Evolutionary conservation across 306 rosid genomes (phyloP), one percentile per base, ranked within the genome.

Genomic region (Quercus dentata): DNA sequence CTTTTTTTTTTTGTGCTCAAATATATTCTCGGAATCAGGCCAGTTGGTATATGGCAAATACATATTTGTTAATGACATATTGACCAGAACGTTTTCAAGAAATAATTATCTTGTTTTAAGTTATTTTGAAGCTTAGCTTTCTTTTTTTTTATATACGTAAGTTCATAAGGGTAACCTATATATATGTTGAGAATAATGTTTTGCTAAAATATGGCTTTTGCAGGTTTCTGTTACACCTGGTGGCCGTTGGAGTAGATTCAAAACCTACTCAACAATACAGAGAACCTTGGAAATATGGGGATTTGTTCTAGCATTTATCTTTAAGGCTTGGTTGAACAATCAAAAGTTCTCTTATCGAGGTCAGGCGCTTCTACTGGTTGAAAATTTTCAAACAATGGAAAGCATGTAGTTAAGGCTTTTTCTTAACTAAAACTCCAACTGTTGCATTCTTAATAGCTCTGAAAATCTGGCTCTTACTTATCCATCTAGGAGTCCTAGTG

Each of bases 211-310:
- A 19, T 87, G 80, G 63, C 28, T 81, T 80, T 71, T 82, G 73
- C 84, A 94, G 99, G 99, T 95, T 78, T 91, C 98, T 21, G 94
- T 88, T 83, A 85, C 94, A 14, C 98, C 99, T 68, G 98, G 99
- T 71, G 99, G 99, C 75, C 97, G 98, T 19, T 95, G 99, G 99
- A 90, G 88, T 81, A 89, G 98, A 82, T 95, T 95, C 80, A 95
- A 93, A 90, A 91, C 99, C 44, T 95, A 95, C 86, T 95, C 99
- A 10, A 95, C 95, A 20, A 91, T 95, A 41, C 99, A 95, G 87
- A 91, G 99, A 83, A 93, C 97, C 59, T 77, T 95, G 88, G 99
- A 95, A 83, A 95, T 95, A 81, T 95, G 99, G 99, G 99, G 99
- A 83, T 95, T 90, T 84, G 99, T 95, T 87, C n/a, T 95, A 52